Conservation (phyloP, 208 protist genomes). For the Naegleria gruberi region DNA sequence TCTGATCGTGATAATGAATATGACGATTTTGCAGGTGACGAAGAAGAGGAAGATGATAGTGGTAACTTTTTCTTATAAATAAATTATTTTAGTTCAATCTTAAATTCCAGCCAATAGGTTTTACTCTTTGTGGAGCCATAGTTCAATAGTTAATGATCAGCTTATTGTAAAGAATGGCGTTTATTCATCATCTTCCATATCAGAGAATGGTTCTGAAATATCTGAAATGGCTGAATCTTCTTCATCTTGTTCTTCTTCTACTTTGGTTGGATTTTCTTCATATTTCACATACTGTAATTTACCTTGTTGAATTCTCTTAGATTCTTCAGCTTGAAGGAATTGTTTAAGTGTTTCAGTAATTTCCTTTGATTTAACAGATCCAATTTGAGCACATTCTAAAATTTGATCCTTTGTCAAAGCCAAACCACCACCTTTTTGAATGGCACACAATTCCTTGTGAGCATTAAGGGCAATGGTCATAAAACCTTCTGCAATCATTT, state of each 20-base stretch:
- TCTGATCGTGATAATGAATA: not conserved
- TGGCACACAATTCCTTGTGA: slow-evolving; percentile 46
- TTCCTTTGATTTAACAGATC: not conserved
- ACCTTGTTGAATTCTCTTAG: not conserved
- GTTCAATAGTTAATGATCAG: too few species aligned
- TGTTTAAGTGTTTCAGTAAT: not conserved
- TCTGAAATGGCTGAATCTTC: not conserved
- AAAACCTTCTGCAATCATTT: slow-evolving; percentile 40
- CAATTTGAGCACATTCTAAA: slow-evolving; percentile 5
- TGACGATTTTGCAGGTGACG: not conserved
- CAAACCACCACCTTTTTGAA: slow-evolving; percentile 18
- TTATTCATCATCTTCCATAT: not conserved
- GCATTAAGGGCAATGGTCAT: slow-evolving; percentile 49
- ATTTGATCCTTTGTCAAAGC: not conserved
- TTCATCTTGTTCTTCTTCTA: not conserved
- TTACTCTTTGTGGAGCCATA: too few species aligned
- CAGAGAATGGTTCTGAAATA: not conserved
- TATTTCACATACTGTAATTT: not conserved
- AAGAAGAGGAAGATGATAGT: not conserved
- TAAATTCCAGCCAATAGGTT: too few species aligned
- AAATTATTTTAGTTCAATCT: too few species aligned
- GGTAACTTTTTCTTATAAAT: too few species aligned
- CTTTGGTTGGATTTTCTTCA: not conserved
- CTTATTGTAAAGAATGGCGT: too few species aligned
- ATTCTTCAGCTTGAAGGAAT: not conserved